Conservation (phyloP, 768 basidiomycete species). For the Leccinum subgranulosum region DNA sequence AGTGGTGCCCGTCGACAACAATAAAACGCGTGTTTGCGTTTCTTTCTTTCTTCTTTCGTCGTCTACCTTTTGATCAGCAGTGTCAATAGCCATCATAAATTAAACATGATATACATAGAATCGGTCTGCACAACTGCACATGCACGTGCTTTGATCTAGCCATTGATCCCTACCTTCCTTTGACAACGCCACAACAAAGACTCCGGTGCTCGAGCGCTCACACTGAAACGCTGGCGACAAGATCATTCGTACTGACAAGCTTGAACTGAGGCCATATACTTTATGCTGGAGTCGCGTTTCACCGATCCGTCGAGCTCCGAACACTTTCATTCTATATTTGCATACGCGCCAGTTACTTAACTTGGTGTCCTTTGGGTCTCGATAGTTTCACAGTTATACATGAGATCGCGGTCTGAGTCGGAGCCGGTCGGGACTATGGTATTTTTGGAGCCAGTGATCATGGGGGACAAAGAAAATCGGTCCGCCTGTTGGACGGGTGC, state of each 20-base stretch:
- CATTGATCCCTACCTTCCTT: background rate
- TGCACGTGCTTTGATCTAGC: background rate
- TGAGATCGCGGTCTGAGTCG: background rate
- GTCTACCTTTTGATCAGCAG: background rate
- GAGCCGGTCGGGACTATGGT: too few relatives aligned
- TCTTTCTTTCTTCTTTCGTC: background rate
- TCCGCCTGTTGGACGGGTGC: background rate
- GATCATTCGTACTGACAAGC: background rate
- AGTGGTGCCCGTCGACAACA: background rate
- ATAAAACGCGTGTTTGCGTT: background rate
- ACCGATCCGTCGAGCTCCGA: background rate
- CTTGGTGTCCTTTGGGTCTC: background rate
- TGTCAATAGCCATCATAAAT: background rate
- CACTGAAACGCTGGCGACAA: background rate
- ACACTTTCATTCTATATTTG: background rate
- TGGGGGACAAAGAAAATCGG: too few relatives aligned
- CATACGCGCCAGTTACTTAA: background rate
- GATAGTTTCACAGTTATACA: background rate
- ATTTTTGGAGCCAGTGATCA: too few relatives aligned
- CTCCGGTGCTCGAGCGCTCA: background rate
- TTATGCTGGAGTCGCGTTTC: background rate
- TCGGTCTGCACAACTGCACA: background rate
- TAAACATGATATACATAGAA: background rate
- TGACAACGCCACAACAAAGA: background rate
- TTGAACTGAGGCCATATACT: background rate